Percentiles rank a stretch among this genome's conserved stretches.
Evolutionary conservation across 148 eudicot species (phyloP).

Genomic region (Silene conica): DNA sequence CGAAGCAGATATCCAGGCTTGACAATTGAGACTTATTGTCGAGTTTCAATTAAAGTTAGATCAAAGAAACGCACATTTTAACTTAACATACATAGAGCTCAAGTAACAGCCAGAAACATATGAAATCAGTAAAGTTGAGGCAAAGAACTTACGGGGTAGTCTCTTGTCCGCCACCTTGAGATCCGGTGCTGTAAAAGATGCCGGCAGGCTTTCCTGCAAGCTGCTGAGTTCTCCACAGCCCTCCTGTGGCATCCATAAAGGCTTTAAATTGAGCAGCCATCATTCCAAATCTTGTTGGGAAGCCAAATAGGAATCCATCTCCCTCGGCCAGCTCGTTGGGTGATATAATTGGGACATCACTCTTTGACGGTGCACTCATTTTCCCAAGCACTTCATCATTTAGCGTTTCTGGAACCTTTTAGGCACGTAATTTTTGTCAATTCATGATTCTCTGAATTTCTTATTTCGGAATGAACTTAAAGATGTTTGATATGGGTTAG

Average conservation of each 20-base stretch:
- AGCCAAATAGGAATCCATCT: constrained; percentile 69
- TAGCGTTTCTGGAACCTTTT: constrained; percentile 66
- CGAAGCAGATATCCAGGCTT: too few relatives aligned
- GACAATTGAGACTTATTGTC: too few relatives aligned
- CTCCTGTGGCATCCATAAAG: constrained; percentile 67
- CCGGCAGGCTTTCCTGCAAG: constrained; percentile 83
- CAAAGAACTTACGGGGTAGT: constrained; percentile 57
- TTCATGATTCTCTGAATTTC: too few relatives aligned
- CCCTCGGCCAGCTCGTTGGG: constrained; percentile 62
- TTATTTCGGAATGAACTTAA: too few relatives aligned
- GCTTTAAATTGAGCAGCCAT: constrained; percentile 87
- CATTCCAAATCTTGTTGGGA: constrained; percentile 78
- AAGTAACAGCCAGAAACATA: not conserved
- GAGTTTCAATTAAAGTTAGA: too few relatives aligned
- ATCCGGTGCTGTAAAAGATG: constrained; percentile 63
- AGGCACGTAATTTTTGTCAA: too few relatives aligned
- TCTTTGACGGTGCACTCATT: constrained; percentile 66
- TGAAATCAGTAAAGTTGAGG: not conserved
- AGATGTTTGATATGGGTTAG: too few relatives aligned
- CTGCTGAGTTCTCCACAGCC: constrained; percentile 60
- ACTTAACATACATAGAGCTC: not conserved
- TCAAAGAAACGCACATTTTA: too few relatives aligned
- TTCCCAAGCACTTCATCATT: constrained; percentile 52
- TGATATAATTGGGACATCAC: constrained; percentile 51
- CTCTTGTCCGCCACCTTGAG: constrained; percentile 90